A percentile compares a stretch with the other conserved stretches of the same genome.
These are phyloP conservation scores for Komagataella ulmi DNA, from an alignment of 805 yeast species.

Conservation along the genomic window DNA sequence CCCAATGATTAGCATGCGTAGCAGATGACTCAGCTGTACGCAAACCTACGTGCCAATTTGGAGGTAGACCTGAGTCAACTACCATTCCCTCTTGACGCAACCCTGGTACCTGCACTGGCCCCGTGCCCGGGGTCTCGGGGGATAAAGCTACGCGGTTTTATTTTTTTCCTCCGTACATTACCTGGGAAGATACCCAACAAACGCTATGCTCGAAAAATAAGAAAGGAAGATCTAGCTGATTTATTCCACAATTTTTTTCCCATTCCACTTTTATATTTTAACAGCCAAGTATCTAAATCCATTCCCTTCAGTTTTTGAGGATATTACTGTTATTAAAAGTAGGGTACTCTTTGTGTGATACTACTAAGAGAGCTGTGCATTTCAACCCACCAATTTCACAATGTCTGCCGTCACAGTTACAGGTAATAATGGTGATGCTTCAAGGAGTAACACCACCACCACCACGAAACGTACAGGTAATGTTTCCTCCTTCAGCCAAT, in stretches of 20 bases:
- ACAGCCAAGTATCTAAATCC: not conserved
- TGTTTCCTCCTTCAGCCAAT: conserved; percentile 10
- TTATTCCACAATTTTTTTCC: not conserved
- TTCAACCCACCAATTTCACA: conserved; percentile 2
- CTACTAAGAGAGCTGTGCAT: not conserved
- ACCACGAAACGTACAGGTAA: conserved; percentile 8
- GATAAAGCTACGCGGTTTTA: not conserved
- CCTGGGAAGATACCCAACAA: not conserved
- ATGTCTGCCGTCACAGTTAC: conserved; percentile 22
- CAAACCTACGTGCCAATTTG: too few species aligned
- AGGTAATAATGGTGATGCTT: conserved; percentile 8
- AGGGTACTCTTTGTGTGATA: not conserved
- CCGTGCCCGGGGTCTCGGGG: not conserved
- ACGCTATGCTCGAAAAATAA: not conserved
- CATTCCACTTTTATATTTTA: not conserved
- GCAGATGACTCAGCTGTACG: too few species aligned
- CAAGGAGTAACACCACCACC: not conserved
- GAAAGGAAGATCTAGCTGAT: not conserved
- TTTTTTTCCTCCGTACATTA: too few species aligned
- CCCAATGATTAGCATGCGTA: too few species aligned
- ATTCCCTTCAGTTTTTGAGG: not conserved
- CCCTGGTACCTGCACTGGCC: too few species aligned
- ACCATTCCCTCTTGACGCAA: too few species aligned
- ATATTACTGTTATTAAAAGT: not conserved
- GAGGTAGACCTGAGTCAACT: too few species aligned